Base-by-base conservation (phyloP, 352 stramenopile genomes). In the Aphanomyces euteiches region DNA sequence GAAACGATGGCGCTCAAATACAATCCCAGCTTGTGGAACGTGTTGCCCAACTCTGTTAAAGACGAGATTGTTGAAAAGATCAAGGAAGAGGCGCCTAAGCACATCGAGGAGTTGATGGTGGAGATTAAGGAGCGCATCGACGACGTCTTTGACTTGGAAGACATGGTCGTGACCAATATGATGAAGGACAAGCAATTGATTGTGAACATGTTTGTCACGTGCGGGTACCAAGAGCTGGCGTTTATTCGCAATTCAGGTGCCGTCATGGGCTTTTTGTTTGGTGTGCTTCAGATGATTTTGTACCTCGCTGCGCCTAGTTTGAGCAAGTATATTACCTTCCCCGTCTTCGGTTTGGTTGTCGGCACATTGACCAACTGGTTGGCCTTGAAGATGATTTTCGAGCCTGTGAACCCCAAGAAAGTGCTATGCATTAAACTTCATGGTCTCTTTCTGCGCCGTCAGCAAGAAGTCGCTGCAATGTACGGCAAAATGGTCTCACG, bases 281-380 rank as follows among this genome's bases (percentile, higher is more conserved):
- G 88, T 4, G 72, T 96, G 53, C 87, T 93, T 69, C 88, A 96
- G 71, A 94, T 97, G 89, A 78, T 82, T 0, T 76, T 96, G 47
- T 96, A 85, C 84, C 66, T 85, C 19, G 47, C 78, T 37, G 98
- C 93, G 57, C 79, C 90, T 36, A 90, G 90, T 70, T 78, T 79
- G 40, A 84, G 90, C 64, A 84, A 77, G 13, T 90, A 94, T 64
- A 84, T 96, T 12, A 83, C 92, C 7, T 96, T 98, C 60, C 92
- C 92, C 1, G 90, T 96, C 17, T 81, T 96, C n/a, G 96, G 96
- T 21, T 77, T 96, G 15, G 88, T 99, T 45, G 97, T 99, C 6
- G 97, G 97, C 12, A 91, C 97, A 10, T 89, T 98, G 39, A 99
- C 97, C n/a, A 98, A 98, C 75, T 98, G 92, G 90, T 80, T 99